Conservation (phyloP, 2,329 filamentous ascomycete species). For the Arthrobotrys sinensis region DNA sequence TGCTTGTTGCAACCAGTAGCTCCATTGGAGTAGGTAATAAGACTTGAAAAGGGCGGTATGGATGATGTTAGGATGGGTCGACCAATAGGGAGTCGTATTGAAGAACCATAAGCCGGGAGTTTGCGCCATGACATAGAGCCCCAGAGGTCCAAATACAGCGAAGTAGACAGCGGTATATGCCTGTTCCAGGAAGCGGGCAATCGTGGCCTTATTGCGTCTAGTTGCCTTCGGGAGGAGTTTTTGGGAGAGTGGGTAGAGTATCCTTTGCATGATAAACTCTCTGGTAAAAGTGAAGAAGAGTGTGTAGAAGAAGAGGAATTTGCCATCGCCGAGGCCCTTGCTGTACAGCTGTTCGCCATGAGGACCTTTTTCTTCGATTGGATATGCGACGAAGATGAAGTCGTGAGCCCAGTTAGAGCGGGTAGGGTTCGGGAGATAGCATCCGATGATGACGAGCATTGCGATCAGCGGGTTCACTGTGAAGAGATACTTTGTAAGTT, state of each 20-base stretch:
- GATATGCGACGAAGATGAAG: conserved; percentile 92
- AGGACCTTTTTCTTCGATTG: conserved; percentile 71
- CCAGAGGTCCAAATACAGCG: conserved; percentile 82
- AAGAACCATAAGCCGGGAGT: conserved; percentile 94
- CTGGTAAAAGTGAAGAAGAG: conserved; percentile 92
- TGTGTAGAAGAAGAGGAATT: conserved; percentile 90
- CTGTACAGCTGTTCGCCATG: conserved; percentile 73
- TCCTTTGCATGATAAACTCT: conserved; percentile 94
- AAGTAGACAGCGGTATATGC: conserved; percentile 96
- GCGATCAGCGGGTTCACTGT: conserved; percentile 77
- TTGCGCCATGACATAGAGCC: conserved; percentile 89
- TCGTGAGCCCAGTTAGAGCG: conserved; percentile 82
- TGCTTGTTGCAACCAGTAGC: conserved; percentile 95
- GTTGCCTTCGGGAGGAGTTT: conserved; percentile 65
- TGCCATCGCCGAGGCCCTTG: conserved; percentile 88
- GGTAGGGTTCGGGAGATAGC: conserved; percentile 82
- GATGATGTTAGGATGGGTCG: conserved; percentile 84
- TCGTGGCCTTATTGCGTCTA: conserved; percentile 77
- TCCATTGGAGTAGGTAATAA: conserved; percentile 94
- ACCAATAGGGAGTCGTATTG: conserved; percentile 91
- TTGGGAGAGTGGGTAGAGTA: conserved; percentile 83
- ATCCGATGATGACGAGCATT: conserved; percentile 75
- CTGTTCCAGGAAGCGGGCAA: conserved; percentile 95
- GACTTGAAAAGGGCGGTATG: conserved; percentile 90
- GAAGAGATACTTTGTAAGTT: conserved; percentile 2